A percentile compares a stretch with the other conserved stretches of the same genome.
Conservation (phyloP, 169 alveolate genomes). For the Cryptosporidium bovis region DNA sequence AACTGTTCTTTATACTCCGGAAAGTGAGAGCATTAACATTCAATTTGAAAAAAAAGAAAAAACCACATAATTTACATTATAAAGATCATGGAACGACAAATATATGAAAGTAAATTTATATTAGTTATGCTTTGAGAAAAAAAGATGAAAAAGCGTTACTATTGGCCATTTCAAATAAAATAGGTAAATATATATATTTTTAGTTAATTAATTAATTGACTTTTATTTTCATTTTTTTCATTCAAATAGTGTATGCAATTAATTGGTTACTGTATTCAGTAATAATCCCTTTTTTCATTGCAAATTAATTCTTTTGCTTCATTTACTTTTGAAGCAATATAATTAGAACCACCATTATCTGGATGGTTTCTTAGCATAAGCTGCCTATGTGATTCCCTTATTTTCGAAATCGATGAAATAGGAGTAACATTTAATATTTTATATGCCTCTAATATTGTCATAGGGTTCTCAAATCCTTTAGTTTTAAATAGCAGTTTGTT, state of each 20-base stretch:
- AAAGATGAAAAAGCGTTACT: too few relatives aligned
- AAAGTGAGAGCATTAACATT: too few relatives aligned
- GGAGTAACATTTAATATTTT: slow-evolving; percentile 72
- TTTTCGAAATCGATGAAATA: slow-evolving; percentile 23
- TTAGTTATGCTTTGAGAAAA: too few relatives aligned
- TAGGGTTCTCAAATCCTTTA: slow-evolving; percentile 77
- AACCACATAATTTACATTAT: too few relatives aligned
- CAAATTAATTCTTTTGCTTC: slow-evolving; percentile 86
- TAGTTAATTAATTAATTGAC: too few relatives aligned
- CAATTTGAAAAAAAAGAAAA: too few relatives aligned
- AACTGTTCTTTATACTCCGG: not conserved
- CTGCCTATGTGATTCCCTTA: slow-evolving; percentile 82
- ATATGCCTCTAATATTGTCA: slow-evolving; percentile 76
- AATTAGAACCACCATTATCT: slow-evolving; percentile 91
- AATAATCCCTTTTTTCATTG: slow-evolving; percentile 13
- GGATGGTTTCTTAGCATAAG: slow-evolving; percentile 90
- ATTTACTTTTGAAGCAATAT: slow-evolving; percentile 90
- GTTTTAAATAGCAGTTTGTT: slow-evolving; percentile 12
- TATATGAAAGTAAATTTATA: too few relatives aligned
- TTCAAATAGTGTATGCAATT: too few relatives aligned
- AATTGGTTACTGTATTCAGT: too few relatives aligned
- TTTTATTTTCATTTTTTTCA: too few relatives aligned
- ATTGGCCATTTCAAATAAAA: too few relatives aligned
- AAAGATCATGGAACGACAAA: too few relatives aligned
- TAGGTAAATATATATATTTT: not conserved